These are phyloP conservation scores for Fibroporia radiculosa DNA, from an alignment of 768 basidiomycete species.

Conservation along the genomic window DNA sequence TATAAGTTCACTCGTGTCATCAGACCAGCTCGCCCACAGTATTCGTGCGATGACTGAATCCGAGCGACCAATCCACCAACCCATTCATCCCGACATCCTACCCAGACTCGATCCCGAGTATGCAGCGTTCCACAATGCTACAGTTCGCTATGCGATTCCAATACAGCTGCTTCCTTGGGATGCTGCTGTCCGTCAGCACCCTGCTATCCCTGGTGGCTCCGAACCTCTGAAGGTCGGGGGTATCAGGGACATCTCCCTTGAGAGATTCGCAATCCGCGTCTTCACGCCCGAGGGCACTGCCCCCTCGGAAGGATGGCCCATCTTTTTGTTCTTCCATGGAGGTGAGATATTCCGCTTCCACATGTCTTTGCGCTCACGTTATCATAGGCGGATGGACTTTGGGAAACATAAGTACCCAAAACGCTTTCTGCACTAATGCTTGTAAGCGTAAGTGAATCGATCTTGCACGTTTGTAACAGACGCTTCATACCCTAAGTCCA, in stretches of 20 bases:
- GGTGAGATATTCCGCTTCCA: constrained; percentile 29
- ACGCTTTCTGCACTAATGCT: constrained; percentile 55
- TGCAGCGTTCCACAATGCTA: constrained; percentile 47
- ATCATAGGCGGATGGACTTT: constrained; percentile 67
- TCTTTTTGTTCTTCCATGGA: constrained; percentile 69
- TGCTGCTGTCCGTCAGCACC: constrained; percentile 43
- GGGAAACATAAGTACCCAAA: constrained; percentile 53
- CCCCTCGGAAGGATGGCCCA: constrained; percentile 58
- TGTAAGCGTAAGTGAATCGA: constrained; percentile 36
- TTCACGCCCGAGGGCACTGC: constrained; percentile 51
- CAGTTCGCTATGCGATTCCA: constrained; percentile 37
- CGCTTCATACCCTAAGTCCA: neutral
- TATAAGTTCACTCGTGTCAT: too few species aligned
- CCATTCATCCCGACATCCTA: constrained; percentile 55
- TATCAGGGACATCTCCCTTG: constrained; percentile 44
- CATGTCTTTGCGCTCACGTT: neutral
- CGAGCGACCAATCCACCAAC: constrained; percentile 26
- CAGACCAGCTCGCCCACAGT: too few species aligned
- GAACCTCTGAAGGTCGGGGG: constrained; percentile 46
- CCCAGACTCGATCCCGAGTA: constrained; percentile 60
- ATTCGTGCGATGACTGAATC: neutral
- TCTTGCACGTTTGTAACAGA: neutral
- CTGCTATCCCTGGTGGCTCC: constrained; percentile 50
- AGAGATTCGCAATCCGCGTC: constrained; percentile 46
- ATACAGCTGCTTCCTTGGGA: constrained; percentile 57